Conservation (phyloP, 345 rosid species). For the Populus alba region DNA sequence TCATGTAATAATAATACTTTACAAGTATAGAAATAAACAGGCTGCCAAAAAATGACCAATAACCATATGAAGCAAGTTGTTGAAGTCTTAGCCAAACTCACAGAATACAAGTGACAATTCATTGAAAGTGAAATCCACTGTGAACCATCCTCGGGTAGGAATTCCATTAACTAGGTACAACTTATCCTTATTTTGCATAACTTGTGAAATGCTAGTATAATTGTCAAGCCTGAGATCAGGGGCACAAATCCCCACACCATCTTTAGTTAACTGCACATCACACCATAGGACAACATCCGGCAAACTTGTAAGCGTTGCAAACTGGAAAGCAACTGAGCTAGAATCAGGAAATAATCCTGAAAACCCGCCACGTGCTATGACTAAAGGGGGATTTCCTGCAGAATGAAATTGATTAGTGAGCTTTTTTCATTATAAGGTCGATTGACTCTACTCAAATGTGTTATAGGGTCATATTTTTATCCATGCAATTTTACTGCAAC, state of each 20-base stretch:
- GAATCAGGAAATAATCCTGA: slow-evolving; percentile 83
- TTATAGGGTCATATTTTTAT: too few species aligned
- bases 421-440: too few species aligned
- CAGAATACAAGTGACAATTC: slow-evolving; percentile 40
- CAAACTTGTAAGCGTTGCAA: slow-evolving; percentile 32
- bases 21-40: background rate
- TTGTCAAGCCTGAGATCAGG: slow-evolving; percentile 60
- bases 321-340: slow-evolving; percentile 46
- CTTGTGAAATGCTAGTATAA: slow-evolving; percentile 22
- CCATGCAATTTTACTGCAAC: too few species aligned
- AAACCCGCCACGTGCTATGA: slow-evolving; percentile 88
- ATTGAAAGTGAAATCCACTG: slow-evolving; percentile 57
- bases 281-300: slow-evolving; percentile 57
- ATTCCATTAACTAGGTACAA: slow-evolving; percentile 58
- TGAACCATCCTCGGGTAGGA: slow-evolving; percentile 53
- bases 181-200: slow-evolving; percentile 18
- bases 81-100: slow-evolving; percentile 36
- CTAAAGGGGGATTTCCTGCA: slow-evolving; percentile 67
- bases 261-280: slow-evolving; percentile 88
- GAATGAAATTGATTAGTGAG: background rate
- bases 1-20: background rate
- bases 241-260: slow-evolving; percentile 66
- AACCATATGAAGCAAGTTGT: background rate
- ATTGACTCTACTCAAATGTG: too few species aligned
- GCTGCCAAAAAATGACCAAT: background rate